These are phyloP conservation scores for Nymphaea colorata DNA, from an alignment of 164 flowering plant genomes.

Conservation along the genomic window DNA sequence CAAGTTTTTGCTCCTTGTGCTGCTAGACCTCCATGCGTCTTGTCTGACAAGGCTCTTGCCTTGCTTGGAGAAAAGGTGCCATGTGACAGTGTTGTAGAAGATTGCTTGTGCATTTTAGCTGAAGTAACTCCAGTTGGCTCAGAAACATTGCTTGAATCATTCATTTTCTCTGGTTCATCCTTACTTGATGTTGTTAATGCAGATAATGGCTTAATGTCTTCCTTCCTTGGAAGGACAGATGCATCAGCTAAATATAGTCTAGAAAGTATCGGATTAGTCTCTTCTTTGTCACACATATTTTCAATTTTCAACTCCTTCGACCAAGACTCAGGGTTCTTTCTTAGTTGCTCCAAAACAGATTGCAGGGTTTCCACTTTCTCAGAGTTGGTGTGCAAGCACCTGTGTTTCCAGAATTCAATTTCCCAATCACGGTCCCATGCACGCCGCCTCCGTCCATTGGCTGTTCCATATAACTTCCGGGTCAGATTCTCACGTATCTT, in stretches of 20 bases:
- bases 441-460: conserved; percentile 61
- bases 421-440: conserved; percentile 95
- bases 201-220: conserved; percentile 67
- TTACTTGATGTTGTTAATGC: conserved; percentile 13
- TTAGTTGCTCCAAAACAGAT: conserved; percentile 73
- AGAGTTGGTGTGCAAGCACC: conserved; percentile 48
- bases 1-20: too few species aligned
- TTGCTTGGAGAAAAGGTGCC: too few species aligned
- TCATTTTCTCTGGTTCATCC: not conserved
- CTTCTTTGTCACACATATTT: conserved; percentile 20
- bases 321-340: conserved; percentile 11
- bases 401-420: conserved; percentile 93
- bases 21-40: too few species aligned
- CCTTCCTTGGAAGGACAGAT: conserved; percentile 79
- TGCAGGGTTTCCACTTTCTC: conserved; percentile 77
- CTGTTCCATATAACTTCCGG: conserved; percentile 67
- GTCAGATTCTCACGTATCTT: conserved; percentile 84
- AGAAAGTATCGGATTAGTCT: conserved; percentile 55
- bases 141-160: not conserved
- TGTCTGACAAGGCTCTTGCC: too few species aligned
- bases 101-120: not conserved
- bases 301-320: conserved; percentile 23
- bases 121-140: not conserved
- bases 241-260: conserved; percentile 88
- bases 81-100: not conserved